A percentile compares a stretch with the other conserved stretches of the same genome.
Conservation (phyloP, 768 basidiomycete genomes). For the Naganishia friedmannii region DNA sequence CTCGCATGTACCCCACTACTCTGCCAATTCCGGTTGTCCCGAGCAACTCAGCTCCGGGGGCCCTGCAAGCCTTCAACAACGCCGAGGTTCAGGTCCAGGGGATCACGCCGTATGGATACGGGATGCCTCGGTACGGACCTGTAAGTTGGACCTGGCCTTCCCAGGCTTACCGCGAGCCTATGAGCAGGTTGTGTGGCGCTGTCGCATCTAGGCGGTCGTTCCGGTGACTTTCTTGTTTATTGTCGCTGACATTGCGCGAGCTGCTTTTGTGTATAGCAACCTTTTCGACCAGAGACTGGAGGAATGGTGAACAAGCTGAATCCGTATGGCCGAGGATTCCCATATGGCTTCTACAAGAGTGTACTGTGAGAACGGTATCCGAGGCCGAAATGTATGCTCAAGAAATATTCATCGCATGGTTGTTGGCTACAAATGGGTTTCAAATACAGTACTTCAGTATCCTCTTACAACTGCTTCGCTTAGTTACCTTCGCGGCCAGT, state of each 20-base stretch:
- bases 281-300: slow-evolving; percentile 26
- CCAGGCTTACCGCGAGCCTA: background rate
- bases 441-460: background rate
- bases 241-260: background rate
- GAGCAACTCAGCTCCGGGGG: background rate
- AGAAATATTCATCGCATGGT: background rate
- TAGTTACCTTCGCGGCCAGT: background rate
- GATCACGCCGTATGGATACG: slow-evolving; percentile 17
- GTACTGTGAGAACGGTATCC: background rate
- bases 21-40: background rate
- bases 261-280: slow-evolving; percentile 17
- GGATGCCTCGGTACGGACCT: slow-evolving; percentile 24
- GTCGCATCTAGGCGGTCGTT: background rate
- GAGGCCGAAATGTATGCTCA: background rate
- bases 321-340: slow-evolving; percentile 26
- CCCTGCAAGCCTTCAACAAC: background rate
- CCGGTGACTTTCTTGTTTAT: background rate
- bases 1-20: background rate
- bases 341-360: slow-evolving; percentile 20
- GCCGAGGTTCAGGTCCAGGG: slow-evolving; percentile 5
- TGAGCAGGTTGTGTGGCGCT: background rate
- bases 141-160: background rate
- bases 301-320: slow-evolving; percentile 31
- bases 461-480: background rate
- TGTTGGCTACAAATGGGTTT: background rate